These are phyloP conservation scores for Pseudocercospora pini-densiflorae DNA, from an alignment of 2,329 filamentous ascomycete genomes.

Conservation along the genomic window DNA sequence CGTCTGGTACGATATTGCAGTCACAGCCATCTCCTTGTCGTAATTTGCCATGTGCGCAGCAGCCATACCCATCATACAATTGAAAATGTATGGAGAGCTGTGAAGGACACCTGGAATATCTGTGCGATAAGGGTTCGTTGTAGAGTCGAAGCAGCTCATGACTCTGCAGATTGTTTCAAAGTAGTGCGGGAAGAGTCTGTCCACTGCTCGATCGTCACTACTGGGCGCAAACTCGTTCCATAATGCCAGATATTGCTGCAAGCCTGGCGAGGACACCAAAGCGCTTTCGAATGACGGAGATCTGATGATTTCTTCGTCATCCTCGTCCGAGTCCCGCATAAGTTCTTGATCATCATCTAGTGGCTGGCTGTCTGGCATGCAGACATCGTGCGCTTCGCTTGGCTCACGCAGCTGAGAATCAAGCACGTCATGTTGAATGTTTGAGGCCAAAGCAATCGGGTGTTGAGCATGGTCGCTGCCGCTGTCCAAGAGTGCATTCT, in stretches of 20 bases:
- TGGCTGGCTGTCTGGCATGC: neutral
- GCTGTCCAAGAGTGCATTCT: neutral
- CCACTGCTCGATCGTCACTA: neutral
- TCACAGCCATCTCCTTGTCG: slow-evolving; percentile 10
- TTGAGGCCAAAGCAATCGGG: neutral
- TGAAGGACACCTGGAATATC: slow-evolving; percentile 10
- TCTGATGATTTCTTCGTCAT: neutral
- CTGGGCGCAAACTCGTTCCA: slow-evolving; percentile 1
- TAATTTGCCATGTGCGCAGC: slow-evolving; percentile 22
- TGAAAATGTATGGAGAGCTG: slow-evolving; percentile 8
- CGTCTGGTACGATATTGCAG: slow-evolving; percentile 18
- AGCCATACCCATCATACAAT: slow-evolving; percentile 21
- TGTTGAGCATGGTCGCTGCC: neutral
- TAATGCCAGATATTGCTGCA: neutral
- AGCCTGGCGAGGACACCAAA: neutral
- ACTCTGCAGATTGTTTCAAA: slow-evolving; percentile 18
- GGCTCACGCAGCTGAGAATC: neutral
- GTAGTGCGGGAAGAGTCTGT: slow-evolving; percentile 15
- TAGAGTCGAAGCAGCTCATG: slow-evolving; percentile 21
- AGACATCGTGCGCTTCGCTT: neutral
- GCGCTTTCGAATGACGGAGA: neutral
- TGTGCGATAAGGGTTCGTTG: slow-evolving; percentile 19
- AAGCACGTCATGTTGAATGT: neutral
- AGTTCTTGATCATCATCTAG: neutral
- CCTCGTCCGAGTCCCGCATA: neutral